A percentile compares a stretch with the other conserved stretches of the same genome.
Evolutionary conservation across 345 rosid genomes (phyloP).

Genomic region (Capsella bursapastoris): DNA sequence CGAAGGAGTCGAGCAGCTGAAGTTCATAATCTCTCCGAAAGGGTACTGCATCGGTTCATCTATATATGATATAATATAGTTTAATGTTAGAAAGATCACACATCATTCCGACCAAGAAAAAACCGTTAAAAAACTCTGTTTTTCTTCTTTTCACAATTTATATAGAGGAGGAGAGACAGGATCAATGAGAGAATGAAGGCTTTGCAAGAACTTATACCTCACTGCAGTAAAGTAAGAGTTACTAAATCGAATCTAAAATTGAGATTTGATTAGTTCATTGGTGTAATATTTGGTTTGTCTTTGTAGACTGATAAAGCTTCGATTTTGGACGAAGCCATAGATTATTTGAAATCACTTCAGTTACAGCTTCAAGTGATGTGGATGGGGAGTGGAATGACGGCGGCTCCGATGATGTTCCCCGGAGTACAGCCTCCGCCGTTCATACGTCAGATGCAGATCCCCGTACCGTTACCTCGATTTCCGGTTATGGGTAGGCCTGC

Average conservation of each 20-base stretch:
- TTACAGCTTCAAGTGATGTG: constrained; percentile 94
- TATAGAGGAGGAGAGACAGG: constrained; percentile 84
- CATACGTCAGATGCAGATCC: constrained; percentile 54
- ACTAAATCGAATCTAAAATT: not conserved
- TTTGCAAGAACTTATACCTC: constrained; percentile 89
- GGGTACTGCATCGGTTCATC: constrained; percentile 52
- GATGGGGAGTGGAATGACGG: constrained; percentile 84
- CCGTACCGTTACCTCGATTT: constrained; percentile 52
- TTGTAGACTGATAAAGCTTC: constrained; percentile 93
- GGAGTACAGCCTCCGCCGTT: constrained; percentile 62
- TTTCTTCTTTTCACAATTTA: not conserved
- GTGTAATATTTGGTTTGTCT: not conserved
- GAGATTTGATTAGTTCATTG: not conserved
- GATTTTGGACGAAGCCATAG: constrained; percentile 91
- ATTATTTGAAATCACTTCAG: constrained; percentile 92
- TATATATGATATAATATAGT: not conserved
- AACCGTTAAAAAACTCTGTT: constrained; percentile 24
- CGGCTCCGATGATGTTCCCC: constrained; percentile 75
- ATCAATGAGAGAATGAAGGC: constrained; percentile 91
- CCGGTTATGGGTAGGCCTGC: constrained; percentile 50
- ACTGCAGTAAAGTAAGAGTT: constrained; percentile 74
- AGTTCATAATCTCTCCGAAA: constrained; percentile 78
- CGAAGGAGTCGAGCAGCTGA: constrained; percentile 70
- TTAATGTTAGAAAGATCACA: not conserved
- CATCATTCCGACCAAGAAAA: constrained; percentile 9